Evolutionary conservation across 306 rosid species (phyloP), one percentile per base, ranked within the genome.

Genomic region (Biancaea sappan): DNA sequence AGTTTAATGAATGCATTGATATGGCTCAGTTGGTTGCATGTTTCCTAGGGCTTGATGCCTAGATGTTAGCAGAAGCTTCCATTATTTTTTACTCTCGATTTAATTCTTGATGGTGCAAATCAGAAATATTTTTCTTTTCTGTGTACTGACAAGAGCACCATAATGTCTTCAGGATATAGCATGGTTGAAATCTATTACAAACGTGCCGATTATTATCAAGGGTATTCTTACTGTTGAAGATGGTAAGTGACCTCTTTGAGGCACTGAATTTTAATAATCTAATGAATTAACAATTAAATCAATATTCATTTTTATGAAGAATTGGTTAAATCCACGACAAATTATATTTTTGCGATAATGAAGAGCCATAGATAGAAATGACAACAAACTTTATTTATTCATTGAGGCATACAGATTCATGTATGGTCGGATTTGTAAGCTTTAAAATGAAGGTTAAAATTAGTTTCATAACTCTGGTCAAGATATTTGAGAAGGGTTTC

Each of bases 171-270:
- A 79, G 83, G 83, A 79, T 52, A 65, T 79, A 72, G 78, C 58
- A n/a, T 79, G 83, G 83, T 66, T 79, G 60, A 79, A 48, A 66
- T 79, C 79, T 14, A 79, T 79, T 56, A 54, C 83, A 26, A 79
- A 66, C 29, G 14, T 79, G 66, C 83, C 83, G 37, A 79, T 79
- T 54, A 54, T 79, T 47, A 1, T 79, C 57, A 79, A 79, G 78
- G 83, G 83, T 4, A 28, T 79, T 13, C 83, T 79, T 57, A 72
- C 79, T 1, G 63, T 54, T 46, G 83, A 79, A 72, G 83, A 79
- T 65, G 83, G 79, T 79, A 65, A 3, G 77, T 59, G 7, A 34
- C n/a, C 25, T 67, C 14, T 50, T 46, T 50, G 56, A 60, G 9
- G 43, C 26, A 34, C 28, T 29, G 43, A 8, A 34, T 34, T 40